phyloP scores from a whole-genome alignment of 176 grass and related monocot species.

The Eremochloa ophiuroides region DNA sequence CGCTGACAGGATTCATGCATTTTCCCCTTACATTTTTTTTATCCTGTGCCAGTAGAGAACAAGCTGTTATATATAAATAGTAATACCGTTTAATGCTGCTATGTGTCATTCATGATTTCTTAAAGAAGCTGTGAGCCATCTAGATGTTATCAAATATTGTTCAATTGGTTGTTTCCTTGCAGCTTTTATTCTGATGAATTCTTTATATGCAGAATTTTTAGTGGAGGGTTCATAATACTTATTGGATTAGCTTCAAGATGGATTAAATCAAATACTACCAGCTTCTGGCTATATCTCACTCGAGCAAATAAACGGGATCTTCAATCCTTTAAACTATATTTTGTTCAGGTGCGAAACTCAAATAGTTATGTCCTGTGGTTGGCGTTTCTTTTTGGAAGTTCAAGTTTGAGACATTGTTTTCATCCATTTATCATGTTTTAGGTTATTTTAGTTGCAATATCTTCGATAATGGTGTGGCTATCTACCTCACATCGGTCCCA shows the following conservation, averaged over 20 bases:
- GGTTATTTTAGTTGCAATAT: slow-evolving; percentile 70
- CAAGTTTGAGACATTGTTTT: slow-evolving; percentile 16
- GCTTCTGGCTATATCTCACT: slow-evolving; percentile 66
- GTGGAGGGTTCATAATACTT: slow-evolving; percentile 67
- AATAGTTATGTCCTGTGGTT: background rate
- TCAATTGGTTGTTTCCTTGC: slow-evolving; percentile 12
- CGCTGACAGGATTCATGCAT: background rate
- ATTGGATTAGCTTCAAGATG: slow-evolving; percentile 67
- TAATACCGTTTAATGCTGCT: background rate
- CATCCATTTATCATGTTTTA: slow-evolving; percentile 30
- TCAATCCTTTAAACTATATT: slow-evolving; percentile 56
- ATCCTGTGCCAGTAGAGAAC: background rate
- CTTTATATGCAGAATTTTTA: slow-evolving; percentile 72
- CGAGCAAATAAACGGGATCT: slow-evolving; percentile 42
- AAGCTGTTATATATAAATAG: background rate
- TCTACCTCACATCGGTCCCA: slow-evolving; percentile 78
- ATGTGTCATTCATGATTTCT: background rate
- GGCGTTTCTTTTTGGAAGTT: slow-evolving; percentile 25
- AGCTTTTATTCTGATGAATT: slow-evolving; percentile 29
- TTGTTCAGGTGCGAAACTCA: slow-evolving; percentile 57
- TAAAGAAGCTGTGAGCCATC: background rate
- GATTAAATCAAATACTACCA: slow-evolving; percentile 51
- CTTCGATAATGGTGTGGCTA: slow-evolving; percentile 86
- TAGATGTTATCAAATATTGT: background rate
- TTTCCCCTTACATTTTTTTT: slow-evolving; percentile 18